A percentile compares a stretch with the other conserved stretches of the same genome.
phyloP scores from a whole-genome alignment of 352 stramenopile genomes.

The Phytophthora rubi region DNA sequence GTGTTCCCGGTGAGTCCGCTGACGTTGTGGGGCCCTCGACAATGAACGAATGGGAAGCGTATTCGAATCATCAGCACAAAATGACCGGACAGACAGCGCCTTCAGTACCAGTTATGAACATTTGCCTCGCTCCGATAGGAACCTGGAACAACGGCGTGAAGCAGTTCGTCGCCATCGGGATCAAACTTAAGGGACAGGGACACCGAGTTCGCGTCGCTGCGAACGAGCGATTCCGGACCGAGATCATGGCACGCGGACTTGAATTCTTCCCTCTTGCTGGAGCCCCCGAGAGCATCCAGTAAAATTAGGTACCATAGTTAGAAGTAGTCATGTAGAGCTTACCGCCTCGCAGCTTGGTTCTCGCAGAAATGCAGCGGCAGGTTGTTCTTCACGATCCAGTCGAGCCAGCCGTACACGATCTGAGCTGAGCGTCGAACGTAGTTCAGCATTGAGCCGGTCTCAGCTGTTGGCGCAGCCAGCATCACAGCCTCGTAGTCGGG shows the following conservation, averaged over 20 bases:
- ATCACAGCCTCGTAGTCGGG: no score
- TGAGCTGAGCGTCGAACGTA: no score
- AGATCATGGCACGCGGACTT: constrained; percentile 46
- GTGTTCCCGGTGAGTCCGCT: constrained; percentile 6
- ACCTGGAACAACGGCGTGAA: constrained; percentile 50
- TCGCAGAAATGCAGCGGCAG: no score
- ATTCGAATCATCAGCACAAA: constrained; percentile 3
- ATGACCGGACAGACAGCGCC: neutral
- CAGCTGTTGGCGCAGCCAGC: no score
- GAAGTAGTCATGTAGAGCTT: no score
- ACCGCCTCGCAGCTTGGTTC: no score
- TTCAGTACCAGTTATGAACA: constrained; percentile 33
- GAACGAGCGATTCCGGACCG: constrained; percentile 59
- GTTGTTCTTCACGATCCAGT: no score
- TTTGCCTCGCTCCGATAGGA: constrained; percentile 42
- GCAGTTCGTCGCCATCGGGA: constrained; percentile 56
- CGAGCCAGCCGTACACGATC: no score
- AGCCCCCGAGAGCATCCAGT: constrained; percentile 20
- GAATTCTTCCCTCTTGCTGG: constrained; percentile 44
- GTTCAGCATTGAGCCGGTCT: no score
- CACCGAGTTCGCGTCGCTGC: constrained; percentile 82
- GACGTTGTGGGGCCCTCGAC: constrained; percentile 6
- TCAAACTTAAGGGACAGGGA: constrained; percentile 53
- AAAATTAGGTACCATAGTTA: no score
- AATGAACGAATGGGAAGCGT: constrained; percentile 21